These are phyloP conservation scores for Madurella fahalii DNA, from an alignment of 2,329 filamentous ascomycete genomes.

Conservation along the genomic window DNA sequence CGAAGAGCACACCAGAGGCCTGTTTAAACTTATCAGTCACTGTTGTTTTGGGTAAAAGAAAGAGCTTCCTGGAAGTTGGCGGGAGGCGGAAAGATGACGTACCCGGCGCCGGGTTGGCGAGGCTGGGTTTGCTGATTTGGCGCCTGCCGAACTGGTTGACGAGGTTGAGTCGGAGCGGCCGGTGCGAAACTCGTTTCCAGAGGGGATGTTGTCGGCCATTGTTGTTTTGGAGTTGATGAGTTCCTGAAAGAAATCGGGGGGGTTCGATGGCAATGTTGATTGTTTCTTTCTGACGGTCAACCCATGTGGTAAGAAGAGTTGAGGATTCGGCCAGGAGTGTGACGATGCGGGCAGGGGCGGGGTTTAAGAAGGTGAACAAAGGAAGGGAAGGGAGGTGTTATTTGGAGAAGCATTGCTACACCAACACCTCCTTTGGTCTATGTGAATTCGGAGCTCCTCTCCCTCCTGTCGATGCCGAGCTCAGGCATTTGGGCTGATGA, in stretches of 20 bases:
- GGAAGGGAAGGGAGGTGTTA: not conserved
- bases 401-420: not conserved
- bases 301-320: not conserved
- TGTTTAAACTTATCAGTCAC: not conserved
- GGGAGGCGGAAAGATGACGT: slow-evolving; percentile 4
- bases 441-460: not conserved
- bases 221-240: not conserved
- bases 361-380: slow-evolving; percentile 2
- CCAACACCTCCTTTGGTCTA: not conserved
- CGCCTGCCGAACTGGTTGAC: slow-evolving; percentile 17
- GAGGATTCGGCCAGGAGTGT: not conserved
- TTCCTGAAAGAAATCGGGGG: not conserved
- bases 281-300: not conserved
- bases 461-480: not conserved
- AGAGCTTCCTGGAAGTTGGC: too few relatives aligned
- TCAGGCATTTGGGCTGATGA: not conserved
- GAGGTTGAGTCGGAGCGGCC: slow-evolving; percentile 29
- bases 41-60: too few relatives aligned
- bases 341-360: not conserved
- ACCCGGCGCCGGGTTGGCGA: slow-evolving; percentile 22
- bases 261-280: not conserved
- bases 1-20: slow-evolving; percentile 42
- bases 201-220: slow-evolving; percentile 21
- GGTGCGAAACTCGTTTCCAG: slow-evolving; percentile 19
- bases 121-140: slow-evolving; percentile 1